Conservation (phyloP, 345 rosid genomes). For the Rhodamnia rubescens region DNA sequence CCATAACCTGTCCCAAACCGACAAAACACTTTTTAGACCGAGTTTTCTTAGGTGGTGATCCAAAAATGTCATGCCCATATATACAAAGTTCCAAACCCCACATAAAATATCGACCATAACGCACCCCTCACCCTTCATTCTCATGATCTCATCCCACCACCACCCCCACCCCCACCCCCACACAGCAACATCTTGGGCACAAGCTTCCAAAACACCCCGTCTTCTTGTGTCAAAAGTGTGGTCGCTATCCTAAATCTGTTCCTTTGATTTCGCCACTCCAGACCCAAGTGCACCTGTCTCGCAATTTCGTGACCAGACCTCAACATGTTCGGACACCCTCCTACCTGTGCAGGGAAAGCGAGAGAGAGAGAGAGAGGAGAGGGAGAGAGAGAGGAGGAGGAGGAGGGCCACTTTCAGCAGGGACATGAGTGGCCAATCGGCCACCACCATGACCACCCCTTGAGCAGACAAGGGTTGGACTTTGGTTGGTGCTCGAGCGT, state of each 20-base stretch:
- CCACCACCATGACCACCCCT: not conserved
- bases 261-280: not conserved
- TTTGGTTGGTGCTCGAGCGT: not conserved
- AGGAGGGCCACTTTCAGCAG: not conserved
- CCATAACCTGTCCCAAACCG: not conserved
- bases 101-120: not conserved
- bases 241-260: conserved; percentile 5
- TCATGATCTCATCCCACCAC: not conserved
- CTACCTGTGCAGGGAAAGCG: not conserved
- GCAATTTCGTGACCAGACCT: not conserved
- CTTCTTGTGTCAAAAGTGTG: conserved; percentile 3
- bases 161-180: not conserved
- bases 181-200: not conserved
- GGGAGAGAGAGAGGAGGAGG: fast-evolving
- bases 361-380: not conserved
- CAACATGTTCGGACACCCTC: not conserved
- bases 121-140: not conserved
- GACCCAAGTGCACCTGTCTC: not conserved
- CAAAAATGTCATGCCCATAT: not conserved
- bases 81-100: not conserved
- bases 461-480: not conserved
- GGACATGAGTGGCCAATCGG: not conserved
- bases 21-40: not conserved
- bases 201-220: conserved; percentile 1
- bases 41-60: not conserved